Base-by-base conservation (phyloP, 805 yeast species). In the Saturnispora sekii region DNA sequence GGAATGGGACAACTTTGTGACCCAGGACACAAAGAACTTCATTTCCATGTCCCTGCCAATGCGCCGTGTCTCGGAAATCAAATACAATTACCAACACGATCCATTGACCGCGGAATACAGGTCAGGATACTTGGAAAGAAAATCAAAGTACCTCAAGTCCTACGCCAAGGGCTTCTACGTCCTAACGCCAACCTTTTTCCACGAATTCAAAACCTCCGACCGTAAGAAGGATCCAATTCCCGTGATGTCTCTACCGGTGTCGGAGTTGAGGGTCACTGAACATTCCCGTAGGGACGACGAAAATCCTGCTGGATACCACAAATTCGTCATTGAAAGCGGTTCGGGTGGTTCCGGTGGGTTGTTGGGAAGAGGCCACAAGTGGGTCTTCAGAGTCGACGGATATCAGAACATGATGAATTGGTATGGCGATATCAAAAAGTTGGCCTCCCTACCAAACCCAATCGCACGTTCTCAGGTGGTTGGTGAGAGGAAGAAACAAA, bases 371-470 rank as follows among this genome's bases (percentile, higher is more conserved):
- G 85, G 87, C 36, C 97, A 89, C 65, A 88, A 87, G 56, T 87
- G 93, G 86, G 93, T 89, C n/a, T 89, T 90, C 68, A 74, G 95
- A 52, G 81, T 94, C n/a, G 93, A 84, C 56, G 75, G 83, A 40
- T 84, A 83, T 55, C 83, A 80, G 35, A 63, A 73, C 30, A 85
- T 88, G 90, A 77, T 81, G 60, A 73, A 70, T 34, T 90, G 98
- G 98, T 85, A 76, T 62, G 76, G 76, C 52, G 95, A 84, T 57
- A 70, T 90, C 52, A 79, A 80, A 59, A 69, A 68, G 39, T 68
- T 88, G 53, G 82, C 93, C 2, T 63, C 72, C 12, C 68, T 83
- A 47, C 68, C 80, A 16, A 74, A 74, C n/a, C 78, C 86, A 2
- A 64, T 71, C 26, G 71, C 81, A 11, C 70, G 85, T 56, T 71